Evolutionary conservation across 2,329 filamentous ascomycete species (phyloP).

Genomic region (Colletotrichum somersetense): DNA sequence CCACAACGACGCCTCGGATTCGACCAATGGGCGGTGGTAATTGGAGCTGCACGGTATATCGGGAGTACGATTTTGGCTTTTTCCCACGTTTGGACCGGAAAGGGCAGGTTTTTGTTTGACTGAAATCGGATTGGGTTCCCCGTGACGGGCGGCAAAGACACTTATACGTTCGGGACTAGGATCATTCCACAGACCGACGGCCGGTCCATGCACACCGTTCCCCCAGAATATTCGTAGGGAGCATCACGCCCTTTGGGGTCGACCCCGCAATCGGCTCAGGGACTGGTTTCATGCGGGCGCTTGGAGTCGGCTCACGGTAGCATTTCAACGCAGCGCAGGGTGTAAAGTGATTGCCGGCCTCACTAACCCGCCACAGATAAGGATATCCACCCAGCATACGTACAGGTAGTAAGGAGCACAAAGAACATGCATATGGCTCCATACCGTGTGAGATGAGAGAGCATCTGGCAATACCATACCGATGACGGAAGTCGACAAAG

Average conservation of each 20-base stretch:
- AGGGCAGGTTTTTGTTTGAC: conserved; percentile 15
- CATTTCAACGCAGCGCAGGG: neutral
- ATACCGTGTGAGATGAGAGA: too few species aligned
- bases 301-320: conserved; percentile 38
- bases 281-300: conserved; percentile 36
- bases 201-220: conserved; percentile 22
- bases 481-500: neutral
- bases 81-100: neutral
- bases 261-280: conserved; percentile 37
- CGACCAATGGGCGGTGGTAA: neutral
- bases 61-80: neutral
- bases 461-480: too few species aligned
- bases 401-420: too few species aligned
- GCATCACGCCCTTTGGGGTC: conserved; percentile 32
- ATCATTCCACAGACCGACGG: conserved; percentile 32
- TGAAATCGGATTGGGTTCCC: conserved; percentile 24
- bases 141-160: conserved; percentile 35
- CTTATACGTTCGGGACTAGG: conserved; percentile 30
- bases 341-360: too few species aligned
- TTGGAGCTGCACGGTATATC: neutral
- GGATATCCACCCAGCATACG: too few species aligned
- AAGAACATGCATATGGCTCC: too few species aligned
- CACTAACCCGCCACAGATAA: too few species aligned
- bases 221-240: conserved; percentile 27
- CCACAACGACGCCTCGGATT: conserved; percentile 1